Conservation (phyloP, 306 rosid species). For the Datisca glomerata region DNA sequence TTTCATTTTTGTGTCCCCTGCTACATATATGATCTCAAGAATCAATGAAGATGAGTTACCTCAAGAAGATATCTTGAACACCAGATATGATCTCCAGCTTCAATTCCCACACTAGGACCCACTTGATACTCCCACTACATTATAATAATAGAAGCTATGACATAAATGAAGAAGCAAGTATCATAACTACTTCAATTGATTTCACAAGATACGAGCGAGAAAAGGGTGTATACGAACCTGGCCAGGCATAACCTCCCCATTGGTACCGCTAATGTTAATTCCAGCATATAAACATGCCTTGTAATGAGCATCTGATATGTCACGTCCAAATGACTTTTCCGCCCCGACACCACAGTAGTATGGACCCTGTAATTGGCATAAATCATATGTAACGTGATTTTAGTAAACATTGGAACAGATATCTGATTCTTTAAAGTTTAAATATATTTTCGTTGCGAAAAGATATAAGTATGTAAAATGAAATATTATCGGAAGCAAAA, state of each 20-base stretch:
- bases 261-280: constrained; percentile 93
- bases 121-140: constrained; percentile 99
- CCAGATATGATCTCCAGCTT: constrained; percentile 93
- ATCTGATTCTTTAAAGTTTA: no score
- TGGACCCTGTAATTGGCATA: constrained; percentile 56
- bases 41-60: constrained; percentile 41
- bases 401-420: no score
- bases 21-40: constrained; percentile 5
- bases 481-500: constrained; percentile 5
- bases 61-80: constrained; percentile 85
- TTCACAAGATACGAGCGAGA: constrained; percentile 13
- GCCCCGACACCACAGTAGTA: constrained; percentile 93
- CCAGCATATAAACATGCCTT: constrained; percentile 98
- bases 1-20: no score
- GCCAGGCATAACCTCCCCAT: constrained; percentile 99
- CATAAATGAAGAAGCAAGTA: constrained; percentile 10
- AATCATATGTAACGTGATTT: not conserved
- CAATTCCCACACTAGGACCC: constrained; percentile 97
- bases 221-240: constrained; percentile 47
- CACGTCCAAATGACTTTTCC: constrained; percentile 98
- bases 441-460: not conserved
- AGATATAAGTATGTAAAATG: not conserved
- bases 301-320: constrained; percentile 97
- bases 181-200: constrained; percentile 8
- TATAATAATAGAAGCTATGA: constrained; percentile 1